Evolutionary conservation across 2,329 filamentous ascomycete species (phyloP).

Genomic region (Alternaria panax): DNA sequence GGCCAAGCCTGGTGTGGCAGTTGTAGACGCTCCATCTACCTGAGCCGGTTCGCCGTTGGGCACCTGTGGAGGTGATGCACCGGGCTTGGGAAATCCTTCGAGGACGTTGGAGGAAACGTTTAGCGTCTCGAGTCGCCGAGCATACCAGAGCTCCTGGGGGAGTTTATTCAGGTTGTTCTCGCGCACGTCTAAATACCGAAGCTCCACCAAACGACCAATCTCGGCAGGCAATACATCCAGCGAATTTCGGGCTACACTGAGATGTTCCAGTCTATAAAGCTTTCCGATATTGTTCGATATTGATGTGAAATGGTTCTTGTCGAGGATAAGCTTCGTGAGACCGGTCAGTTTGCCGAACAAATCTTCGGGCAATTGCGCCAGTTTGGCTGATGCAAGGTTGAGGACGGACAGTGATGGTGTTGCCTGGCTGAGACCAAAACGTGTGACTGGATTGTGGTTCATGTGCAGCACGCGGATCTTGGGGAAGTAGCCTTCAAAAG

Average conservation of each 20-base stretch:
- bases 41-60: slow-evolving; percentile 42
- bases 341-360: slow-evolving; percentile 88
- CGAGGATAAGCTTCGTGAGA: slow-evolving; percentile 84
- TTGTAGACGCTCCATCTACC: slow-evolving; percentile 54
- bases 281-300: slow-evolving; percentile 86
- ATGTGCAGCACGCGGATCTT: slow-evolving; percentile 84
- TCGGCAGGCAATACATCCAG: slow-evolving; percentile 84
- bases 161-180: slow-evolving; percentile 92
- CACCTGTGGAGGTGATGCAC: slow-evolving; percentile 68
- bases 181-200: slow-evolving; percentile 85
- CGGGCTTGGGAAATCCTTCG: slow-evolving; percentile 86
- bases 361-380: slow-evolving; percentile 85
- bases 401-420: slow-evolving; percentile 84
- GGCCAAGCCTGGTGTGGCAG: slow-evolving; percentile 52
- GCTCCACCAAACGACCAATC: slow-evolving; percentile 84
- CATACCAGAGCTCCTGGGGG: slow-evolving; percentile 96
- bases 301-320: slow-evolving; percentile 95
- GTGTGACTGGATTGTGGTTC: slow-evolving; percentile 94
- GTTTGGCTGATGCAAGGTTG: slow-evolving; percentile 89
- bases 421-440: slow-evolving; percentile 80
- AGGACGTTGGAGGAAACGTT: slow-evolving; percentile 96
- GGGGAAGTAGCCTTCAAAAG: slow-evolving; percentile 87
- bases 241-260: slow-evolving; percentile 93
- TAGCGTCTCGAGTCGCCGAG: slow-evolving; percentile 84
- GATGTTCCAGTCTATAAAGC: slow-evolving; percentile 81